phyloP scores from a whole-genome alignment of 2,329 filamentous ascomycete genomes.

The Alternaria gaisen region DNA sequence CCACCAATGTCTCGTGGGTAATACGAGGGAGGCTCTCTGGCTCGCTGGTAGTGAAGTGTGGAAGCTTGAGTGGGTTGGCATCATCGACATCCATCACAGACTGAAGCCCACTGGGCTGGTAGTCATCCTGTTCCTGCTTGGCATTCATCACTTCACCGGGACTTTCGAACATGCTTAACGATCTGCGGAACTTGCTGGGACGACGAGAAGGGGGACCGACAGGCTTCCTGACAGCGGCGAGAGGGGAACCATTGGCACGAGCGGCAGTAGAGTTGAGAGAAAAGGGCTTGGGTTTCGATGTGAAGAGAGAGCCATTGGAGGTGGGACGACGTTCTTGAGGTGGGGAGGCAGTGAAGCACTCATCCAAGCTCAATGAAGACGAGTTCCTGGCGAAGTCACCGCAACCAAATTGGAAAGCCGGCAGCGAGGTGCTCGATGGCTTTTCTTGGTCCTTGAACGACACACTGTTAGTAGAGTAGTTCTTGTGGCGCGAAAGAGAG shows the following conservation, averaged over 20 bases:
- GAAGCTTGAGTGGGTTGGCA: slow-evolving; percentile 75
- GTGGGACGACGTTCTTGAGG: slow-evolving; percentile 73
- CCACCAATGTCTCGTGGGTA: slow-evolving; percentile 78
- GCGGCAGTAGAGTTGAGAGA: slow-evolving; percentile 63
- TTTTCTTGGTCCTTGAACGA: slow-evolving; percentile 68
- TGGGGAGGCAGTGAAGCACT: slow-evolving; percentile 84
- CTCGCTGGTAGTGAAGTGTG: slow-evolving; percentile 84
- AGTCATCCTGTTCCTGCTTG: slow-evolving; percentile 70
- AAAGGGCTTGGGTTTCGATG: slow-evolving; percentile 72
- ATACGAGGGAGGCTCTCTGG: slow-evolving; percentile 90
- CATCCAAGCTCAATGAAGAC: slow-evolving; percentile 74
- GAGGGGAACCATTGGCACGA: slow-evolving; percentile 77
- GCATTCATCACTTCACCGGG: slow-evolving; percentile 84
- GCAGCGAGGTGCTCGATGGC: slow-evolving; percentile 61
- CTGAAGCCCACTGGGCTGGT: slow-evolving; percentile 67
- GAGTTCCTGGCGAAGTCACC: slow-evolving; percentile 60
- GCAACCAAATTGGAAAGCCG: slow-evolving; percentile 75
- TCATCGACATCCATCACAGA: slow-evolving; percentile 88
- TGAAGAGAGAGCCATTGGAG: slow-evolving; percentile 60
- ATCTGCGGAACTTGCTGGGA: slow-evolving; percentile 78
- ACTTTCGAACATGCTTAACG: slow-evolving; percentile 97
- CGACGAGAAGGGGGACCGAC: slow-evolving; percentile 74
- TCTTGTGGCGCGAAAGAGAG: slow-evolving; percentile 77
- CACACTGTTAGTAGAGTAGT: slow-evolving; percentile 73
- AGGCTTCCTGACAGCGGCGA: slow-evolving; percentile 72